These are phyloP conservation scores for Suillus americanus DNA, from an alignment of 768 basidiomycete species.

Conservation along the genomic window DNA sequence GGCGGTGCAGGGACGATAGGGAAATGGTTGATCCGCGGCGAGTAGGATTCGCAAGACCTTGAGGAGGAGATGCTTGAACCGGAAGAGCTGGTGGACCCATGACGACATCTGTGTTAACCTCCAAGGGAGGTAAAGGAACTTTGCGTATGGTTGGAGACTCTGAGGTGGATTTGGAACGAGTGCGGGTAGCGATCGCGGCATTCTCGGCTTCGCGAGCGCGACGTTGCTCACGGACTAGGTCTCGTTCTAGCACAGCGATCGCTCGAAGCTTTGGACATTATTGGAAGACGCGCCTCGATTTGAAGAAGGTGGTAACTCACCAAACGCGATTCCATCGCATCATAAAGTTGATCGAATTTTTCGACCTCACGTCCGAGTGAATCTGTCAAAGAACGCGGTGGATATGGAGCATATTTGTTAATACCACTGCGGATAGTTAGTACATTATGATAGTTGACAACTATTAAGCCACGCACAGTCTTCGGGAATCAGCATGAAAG, in stretches of 20 bases:
- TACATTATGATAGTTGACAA: neutral
- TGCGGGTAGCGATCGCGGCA: slow-evolving; percentile 37
- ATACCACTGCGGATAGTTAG: slow-evolving; percentile 45
- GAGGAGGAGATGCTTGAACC: slow-evolving; percentile 35
- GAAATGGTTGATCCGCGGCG: slow-evolving; percentile 79
- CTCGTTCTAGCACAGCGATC: slow-evolving; percentile 70
- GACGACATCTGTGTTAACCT: slow-evolving; percentile 16
- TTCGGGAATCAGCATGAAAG: slow-evolving; percentile 64
- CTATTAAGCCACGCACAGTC: slow-evolving; percentile 43
- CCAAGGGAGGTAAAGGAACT: slow-evolving; percentile 23
- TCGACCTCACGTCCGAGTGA: slow-evolving; percentile 74
- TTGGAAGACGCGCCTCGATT: neutral
- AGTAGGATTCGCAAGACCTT: slow-evolving; percentile 31
- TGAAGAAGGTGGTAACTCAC: slow-evolving; percentile 39
- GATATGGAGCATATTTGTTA: slow-evolving; percentile 53
- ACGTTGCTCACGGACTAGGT: slow-evolving; percentile 61
- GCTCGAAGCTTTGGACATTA: slow-evolving; percentile 57
- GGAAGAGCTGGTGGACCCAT: slow-evolving; percentile 30
- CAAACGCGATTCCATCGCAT: slow-evolving; percentile 71
- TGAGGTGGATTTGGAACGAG: slow-evolving; percentile 21
- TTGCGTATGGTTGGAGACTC: slow-evolving; percentile 25
- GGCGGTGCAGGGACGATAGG: slow-evolving; percentile 75
- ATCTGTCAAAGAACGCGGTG: slow-evolving; percentile 63
- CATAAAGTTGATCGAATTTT: slow-evolving; percentile 78
- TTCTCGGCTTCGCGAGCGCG: slow-evolving; percentile 46